Evolutionary conservation across 2,329 filamentous ascomycete genomes (phyloP), one percentile per base, ranked within the genome.

Genomic region (Botrytis medusae): DNA sequence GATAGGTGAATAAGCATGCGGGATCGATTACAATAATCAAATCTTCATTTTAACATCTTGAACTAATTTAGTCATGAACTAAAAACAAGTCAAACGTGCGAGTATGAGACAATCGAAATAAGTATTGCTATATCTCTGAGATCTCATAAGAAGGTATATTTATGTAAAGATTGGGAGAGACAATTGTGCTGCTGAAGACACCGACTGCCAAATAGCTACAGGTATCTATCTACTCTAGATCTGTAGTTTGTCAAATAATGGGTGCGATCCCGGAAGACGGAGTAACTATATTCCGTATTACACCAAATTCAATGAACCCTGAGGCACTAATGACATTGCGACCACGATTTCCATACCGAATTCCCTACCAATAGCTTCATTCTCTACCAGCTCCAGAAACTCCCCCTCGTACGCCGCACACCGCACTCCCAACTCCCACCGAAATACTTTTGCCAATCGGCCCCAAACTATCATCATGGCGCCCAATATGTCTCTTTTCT

Each of bases 401-500:
- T 7, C 20, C 29, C 14, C 20, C 54, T 18, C 20, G 6, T 1
- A 68, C 25, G 44, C 37, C 48, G 10, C 12, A 69, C 48, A 44
- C n/a, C 48, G 6, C 37, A 69, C 37, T 32, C 37, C 10, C n/a
- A 42, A 42, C 22, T 32, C 0, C 34, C 9, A 57, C 10, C 18
- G 40, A 25, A 44, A 6, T 0, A 42, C 10, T 18, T 14, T 44
- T 69, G 60, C 32, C 40, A 54, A 70, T 29, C 32, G 67, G 44
- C 59, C 62, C 22, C 71, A 74, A 59, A 62, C 63, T 75, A 73
- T 77, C 81, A 84, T 74, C 76, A 94, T 94, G 92, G 88, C 91
- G 78, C 90, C 91, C 76, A 89, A 90, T 84, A 90, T 94, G 85
- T 92, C 91, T 76, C 88, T 94, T 62, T 92, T 92, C 85, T 90